These are phyloP conservation scores for Naematelia aurantialba DNA, from an alignment of 768 basidiomycete species.

Conservation along the genomic window DNA sequence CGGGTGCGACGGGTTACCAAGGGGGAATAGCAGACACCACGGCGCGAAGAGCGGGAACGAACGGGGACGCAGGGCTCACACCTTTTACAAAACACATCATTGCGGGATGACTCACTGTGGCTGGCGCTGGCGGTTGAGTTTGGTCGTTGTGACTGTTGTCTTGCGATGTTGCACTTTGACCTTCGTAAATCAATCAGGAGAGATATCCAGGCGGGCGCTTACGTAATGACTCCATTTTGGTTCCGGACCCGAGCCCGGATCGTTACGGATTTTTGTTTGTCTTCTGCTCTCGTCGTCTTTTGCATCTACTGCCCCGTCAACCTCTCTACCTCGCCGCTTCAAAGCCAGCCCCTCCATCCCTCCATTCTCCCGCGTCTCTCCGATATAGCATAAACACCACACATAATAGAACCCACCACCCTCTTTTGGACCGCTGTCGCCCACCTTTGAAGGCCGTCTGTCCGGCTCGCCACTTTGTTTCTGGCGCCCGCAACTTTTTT, in stretches of 20 bases:
- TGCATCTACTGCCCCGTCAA: not conserved
- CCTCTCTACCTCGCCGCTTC: not conserved
- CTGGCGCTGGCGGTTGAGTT: slow-evolving; percentile 1
- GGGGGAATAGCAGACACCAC: slow-evolving; percentile 4
- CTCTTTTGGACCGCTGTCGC: not conserved
- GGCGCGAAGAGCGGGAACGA: slow-evolving; percentile 4
- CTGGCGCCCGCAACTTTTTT: not conserved
- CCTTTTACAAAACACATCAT: slow-evolving; percentile 45
- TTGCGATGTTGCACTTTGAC: not conserved
- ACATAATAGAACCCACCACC: not conserved
- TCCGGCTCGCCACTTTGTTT: not conserved
- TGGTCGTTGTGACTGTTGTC: not conserved
- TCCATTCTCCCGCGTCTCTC: not conserved
- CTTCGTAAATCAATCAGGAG: not conserved
- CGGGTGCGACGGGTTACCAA: slow-evolving; percentile 1
- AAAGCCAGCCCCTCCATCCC: not conserved
- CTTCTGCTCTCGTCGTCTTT: slow-evolving; percentile 3
- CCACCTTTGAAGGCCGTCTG: not conserved
- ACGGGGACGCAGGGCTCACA: slow-evolving; percentile 28
- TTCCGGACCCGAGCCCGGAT: not conserved
- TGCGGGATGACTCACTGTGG: slow-evolving; percentile 21
- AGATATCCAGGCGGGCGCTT: not conserved
- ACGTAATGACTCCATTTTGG: not conserved
- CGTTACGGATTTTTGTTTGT: not conserved
- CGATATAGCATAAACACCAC: too few relatives aligned